phyloP scores from a whole-genome alignment of 1,284 basidiomycete genomes.

The Ceratobasidium sp. region DNA sequence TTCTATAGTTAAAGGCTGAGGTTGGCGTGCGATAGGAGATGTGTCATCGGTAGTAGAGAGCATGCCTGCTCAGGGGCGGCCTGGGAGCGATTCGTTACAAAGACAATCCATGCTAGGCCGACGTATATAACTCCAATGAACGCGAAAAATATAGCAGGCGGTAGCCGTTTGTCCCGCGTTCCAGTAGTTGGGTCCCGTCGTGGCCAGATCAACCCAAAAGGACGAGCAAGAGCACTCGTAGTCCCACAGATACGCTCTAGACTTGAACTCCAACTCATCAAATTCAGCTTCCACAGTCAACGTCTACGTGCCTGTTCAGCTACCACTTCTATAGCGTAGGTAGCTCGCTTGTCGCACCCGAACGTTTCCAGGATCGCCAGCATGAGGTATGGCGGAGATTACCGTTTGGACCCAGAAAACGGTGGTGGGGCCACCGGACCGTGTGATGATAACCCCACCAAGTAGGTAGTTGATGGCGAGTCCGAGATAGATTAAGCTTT shows the following conservation, averaged over 20 bases:
- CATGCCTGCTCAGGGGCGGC: slow-evolving; percentile 27
- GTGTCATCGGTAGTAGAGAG: not conserved
- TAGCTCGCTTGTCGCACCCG: slow-evolving; percentile 27
- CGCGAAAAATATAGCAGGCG: not conserved
- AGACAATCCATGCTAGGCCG: slow-evolving; percentile 7
- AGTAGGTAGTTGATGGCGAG: slow-evolving; percentile 26
- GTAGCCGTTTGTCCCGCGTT: slow-evolving; percentile 27
- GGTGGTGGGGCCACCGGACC: not conserved
- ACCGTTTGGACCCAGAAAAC: slow-evolving; percentile 30
- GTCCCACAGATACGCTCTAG: slow-evolving; percentile 25
- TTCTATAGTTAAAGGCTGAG: not conserved
- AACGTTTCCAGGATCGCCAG: slow-evolving; percentile 27
- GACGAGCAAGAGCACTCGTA: slow-evolving; percentile 24
- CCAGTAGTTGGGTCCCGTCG: slow-evolving; percentile 27
- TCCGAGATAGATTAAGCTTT: slow-evolving; percentile 20
- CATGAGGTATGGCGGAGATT: slow-evolving; percentile 15
- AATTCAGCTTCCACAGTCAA: not conserved
- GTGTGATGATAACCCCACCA: slow-evolving; percentile 28
- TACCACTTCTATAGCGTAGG: slow-evolving; percentile 23
- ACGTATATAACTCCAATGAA: slow-evolving; percentile 14
- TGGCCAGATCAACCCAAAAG: slow-evolving; percentile 30
- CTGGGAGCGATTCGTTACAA: slow-evolving; percentile 26
- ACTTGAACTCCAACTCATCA: slow-evolving; percentile 19
- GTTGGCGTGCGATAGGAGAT: not conserved
- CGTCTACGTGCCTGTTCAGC: slow-evolving; percentile 8